Evolutionary conservation across 208 protist species (phyloP).

Genomic region (Giardia duodenalis): DNA sequence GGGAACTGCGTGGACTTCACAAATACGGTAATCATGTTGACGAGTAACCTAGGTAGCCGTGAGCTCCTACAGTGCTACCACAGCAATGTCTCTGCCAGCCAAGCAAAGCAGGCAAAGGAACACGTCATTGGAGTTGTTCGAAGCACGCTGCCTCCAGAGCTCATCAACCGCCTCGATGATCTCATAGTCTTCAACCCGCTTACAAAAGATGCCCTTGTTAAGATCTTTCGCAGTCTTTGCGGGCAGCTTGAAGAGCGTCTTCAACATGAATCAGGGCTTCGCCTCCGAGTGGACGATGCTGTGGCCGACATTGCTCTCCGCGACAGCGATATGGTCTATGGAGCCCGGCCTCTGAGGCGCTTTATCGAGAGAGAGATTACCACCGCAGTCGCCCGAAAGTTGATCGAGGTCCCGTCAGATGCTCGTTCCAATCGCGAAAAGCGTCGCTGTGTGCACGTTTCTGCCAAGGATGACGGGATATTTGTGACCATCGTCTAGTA

Average conservation of each 20-base stretch:
- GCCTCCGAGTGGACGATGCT: neutral
- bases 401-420: too few relatives aligned
- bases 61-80: neutral
- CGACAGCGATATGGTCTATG: neutral
- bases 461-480: too few relatives aligned
- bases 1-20: conserved; percentile 83
- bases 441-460: too few relatives aligned
- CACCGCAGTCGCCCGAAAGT: conserved; percentile 1
- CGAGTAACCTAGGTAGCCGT: conserved; percentile 68
- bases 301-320: neutral
- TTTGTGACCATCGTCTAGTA: too few relatives aligned
- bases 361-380: conserved; percentile 34
- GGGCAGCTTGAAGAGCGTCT: neutral
- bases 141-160: neutral
- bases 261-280: neutral
- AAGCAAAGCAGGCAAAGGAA: neutral
- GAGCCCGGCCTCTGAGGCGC: conserved; percentile 22
- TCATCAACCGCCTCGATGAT: conserved; percentile 32
- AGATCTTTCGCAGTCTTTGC: neutral
- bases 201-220: neutral
- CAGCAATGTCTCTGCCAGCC: neutral
- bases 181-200: conserved; percentile 32
- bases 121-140: conserved; percentile 5
- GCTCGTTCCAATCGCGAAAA: too few relatives aligned
- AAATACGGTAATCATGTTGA: conserved; percentile 91